Evolutionary conservation across 2,329 filamentous ascomycete genomes (phyloP), one percentile per base, ranked within the genome.

Genomic region (Cladophialophora psammophila): DNA sequence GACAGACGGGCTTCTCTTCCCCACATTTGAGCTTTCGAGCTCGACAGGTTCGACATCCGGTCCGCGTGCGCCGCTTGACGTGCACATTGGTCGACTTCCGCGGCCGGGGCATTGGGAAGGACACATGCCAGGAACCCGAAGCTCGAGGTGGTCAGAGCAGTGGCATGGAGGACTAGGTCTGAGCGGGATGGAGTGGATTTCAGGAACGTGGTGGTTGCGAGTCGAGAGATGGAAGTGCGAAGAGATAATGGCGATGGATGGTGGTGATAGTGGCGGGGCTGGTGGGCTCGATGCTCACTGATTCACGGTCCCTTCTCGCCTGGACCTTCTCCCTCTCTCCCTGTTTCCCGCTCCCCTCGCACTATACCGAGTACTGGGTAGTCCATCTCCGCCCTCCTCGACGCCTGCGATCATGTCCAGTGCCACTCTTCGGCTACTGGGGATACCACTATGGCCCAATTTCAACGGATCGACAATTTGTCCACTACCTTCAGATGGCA

Each of bases 11-110:
- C 66, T 77, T 78, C 50, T 75, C 74, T 56, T 76, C 77, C 58
- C 80, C 79, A 70, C 79, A 81, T 56, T 78, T 77, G 61, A 81
- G 78, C 62, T 78, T 79, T 63, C 79, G 77, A 59, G 74, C 71
- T 26, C 78, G 78, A 64, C 80, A 81, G 70, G 77, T 78, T 65
- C 75, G 75, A 70, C 80, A 81, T 60, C 80, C 79, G 70, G 72
- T 76, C 57, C 79, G 78, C 65, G 76, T 78, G n/a, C 64, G 64
- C 15, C 64, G 64, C 54, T 66, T 66, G 42, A 66, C 34, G 18
- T 55, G 59, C 20, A 40, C 32, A 53, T 18, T 40, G 42, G 59
- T 59, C 36, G 64, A 59, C 32, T 63, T 66, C 45, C 53, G 60
- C 26, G 53, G 64, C 9, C 64, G 64, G 15, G 64, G 64, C 64